Base-by-base conservation (phyloP, 106 monocot genomes). In the Dioscorea alata region DNA sequence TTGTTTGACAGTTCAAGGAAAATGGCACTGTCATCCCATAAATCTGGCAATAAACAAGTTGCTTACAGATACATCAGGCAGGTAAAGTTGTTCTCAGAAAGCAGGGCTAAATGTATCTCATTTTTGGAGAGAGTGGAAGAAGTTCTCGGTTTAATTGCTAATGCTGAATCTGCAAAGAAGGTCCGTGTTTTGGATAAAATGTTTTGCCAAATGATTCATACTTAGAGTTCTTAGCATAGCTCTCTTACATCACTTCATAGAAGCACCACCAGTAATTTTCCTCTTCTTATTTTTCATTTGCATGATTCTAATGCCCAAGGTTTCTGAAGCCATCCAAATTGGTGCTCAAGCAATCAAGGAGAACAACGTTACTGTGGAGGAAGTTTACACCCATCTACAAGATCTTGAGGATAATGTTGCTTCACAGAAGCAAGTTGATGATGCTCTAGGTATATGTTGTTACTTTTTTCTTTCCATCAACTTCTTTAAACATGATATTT, bases 61-160 rank as follows among this genome's bases (percentile, higher is more conserved):
- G 86, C 96, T 75, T 73, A 53, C 19, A 82, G 96, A 71, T 75
- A 84, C 50, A 75, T 87, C 48, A 68, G 83, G 51, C 83, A 81
- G 50, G 73, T 76, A 9, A 92, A 92, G 61, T 60, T 87, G 57
- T 78, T 92, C 1, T 75, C 74, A 58, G 82, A 92, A 68, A 89
- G 71, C 64, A 84, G 82, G 80, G 61, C 22, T 22, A 92, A 84
- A 71, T 87, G 73, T 49, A 57, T 71, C 66, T 66, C 77, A 22
- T 69, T 92, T 67, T 66, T 92, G 59, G 92, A 97, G 31, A 84
- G 84, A 49, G 86, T 92, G 34, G 96, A 97, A 77, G 80, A 89
- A 72, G 82, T 92, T 73, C 76, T 97, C 48, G 31, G 68, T 48
- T 18, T 74, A 50, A 89, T 97, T 76, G 62, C 76, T 21, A 73